Evolutionary conservation across 306 rosid species (phyloP), one percentile per base, ranked within the genome.

Genomic region (Luffa aegyptiaca): DNA sequence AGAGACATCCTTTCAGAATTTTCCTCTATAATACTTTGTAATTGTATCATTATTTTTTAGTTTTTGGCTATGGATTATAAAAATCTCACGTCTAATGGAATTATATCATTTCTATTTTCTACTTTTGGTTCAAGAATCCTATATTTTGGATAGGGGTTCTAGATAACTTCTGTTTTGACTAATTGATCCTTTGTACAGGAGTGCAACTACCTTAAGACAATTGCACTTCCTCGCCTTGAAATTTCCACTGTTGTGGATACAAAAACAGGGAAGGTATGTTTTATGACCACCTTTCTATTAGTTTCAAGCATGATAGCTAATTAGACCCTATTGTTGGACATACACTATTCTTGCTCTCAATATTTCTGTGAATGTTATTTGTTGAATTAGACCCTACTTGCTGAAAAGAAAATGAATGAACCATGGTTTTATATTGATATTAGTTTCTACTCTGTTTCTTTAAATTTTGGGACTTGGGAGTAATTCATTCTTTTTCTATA

Each of bases 231-330:
- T 83, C 97, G 93, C 81, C 92, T 95, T 80, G 86, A 91, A 77
- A 59, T 85, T 87, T 95, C 99, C 49, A 95, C 99, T 14, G 99
- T 95, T 70, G 99, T 95, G 88, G 99, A 95, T 87, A 63, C 88
- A 1, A 91, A 86, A 69, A 95, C 99, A 0, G 99, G 99, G 82
- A 95, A 89, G 98, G 98, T 95, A 81, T 68, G 71, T n/a, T 37
- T 10, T 35, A 41, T 35, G 36, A 12, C 31, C 39, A 7, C 45
- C 44, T 35, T 45, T 57, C 51, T 57, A 56, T 77, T 10, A 55
- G 68, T 76, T 55, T 56, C 6, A 58, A 36, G 57, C 35, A 20
- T 58, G 12, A 59, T 55, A 45, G 65, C 76, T 31, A 18, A 16
- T 39, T 52, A 75, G 31, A 26, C 31, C 31, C 31, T 26, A 26